Evolutionary conservation across 1,139 yeast species (phyloP).

Genomic region (Wickerhamiella infanticola): DNA sequence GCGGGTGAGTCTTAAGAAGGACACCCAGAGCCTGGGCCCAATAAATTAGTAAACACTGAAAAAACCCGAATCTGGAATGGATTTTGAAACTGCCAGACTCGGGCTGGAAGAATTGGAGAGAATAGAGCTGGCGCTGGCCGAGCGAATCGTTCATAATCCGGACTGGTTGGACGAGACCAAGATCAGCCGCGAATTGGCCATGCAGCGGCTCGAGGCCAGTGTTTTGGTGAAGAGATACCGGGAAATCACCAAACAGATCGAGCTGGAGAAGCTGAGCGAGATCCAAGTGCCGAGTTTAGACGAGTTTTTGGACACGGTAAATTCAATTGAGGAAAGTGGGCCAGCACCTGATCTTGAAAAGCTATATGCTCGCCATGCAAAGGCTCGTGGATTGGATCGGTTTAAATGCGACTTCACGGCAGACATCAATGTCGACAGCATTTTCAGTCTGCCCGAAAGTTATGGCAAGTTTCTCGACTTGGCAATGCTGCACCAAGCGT

Average conservation of each 20-base stretch:
- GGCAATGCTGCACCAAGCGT: conserved; percentile 32
- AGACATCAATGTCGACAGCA: conserved; percentile 31
- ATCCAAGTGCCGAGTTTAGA: conserved; percentile 9
- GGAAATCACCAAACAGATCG: conserved; percentile 20
- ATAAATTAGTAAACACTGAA: too few species aligned
- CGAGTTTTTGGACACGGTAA: conserved; percentile 18
- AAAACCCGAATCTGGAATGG: too few species aligned
- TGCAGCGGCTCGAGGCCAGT: conserved; percentile 55
- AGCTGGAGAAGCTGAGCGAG: conserved; percentile 15
- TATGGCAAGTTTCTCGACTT: conserved; percentile 56
- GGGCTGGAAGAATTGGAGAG: neutral
- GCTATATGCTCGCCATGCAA: neutral
- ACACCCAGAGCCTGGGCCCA: too few species aligned
- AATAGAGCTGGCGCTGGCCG: neutral
- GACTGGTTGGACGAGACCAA: neutral
- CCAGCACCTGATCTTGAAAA: conserved; percentile 9
- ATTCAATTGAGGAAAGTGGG: conserved; percentile 21
- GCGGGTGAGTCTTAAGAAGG: too few species aligned
- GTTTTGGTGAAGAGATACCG: conserved; percentile 36
- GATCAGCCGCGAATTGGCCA: conserved; percentile 27
- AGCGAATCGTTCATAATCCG: neutral
- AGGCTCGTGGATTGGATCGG: conserved; percentile 8
- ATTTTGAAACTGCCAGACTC: too few species aligned
- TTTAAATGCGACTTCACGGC: conserved; percentile 28
- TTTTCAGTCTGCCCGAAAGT: conserved; percentile 45